Evolutionary conservation across 1,284 basidiomycete genomes (phyloP).

Genomic region (Apiotrichum laibachii): DNA sequence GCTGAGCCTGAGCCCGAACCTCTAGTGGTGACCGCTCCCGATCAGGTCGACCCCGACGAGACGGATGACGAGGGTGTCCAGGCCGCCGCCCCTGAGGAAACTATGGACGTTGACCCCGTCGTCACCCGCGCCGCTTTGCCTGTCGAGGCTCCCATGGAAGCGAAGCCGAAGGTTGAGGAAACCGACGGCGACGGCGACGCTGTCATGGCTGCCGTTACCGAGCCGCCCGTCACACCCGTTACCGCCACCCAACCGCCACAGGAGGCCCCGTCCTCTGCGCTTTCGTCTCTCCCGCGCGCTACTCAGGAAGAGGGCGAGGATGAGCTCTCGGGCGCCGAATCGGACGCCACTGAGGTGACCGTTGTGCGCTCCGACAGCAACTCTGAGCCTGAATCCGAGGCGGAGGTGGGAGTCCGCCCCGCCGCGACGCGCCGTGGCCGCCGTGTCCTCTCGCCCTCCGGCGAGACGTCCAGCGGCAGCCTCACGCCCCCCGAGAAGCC

Average conservation of each 20-base stretch:
- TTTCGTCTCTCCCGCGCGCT: constrained; percentile 16
- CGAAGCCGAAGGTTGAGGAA: not conserved
- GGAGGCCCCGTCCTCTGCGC: constrained; percentile 10
- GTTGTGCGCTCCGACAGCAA: constrained; percentile 28
- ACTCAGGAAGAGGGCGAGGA: constrained; percentile 17
- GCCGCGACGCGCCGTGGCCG: constrained; percentile 11
- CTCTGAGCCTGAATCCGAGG: constrained; percentile 15
- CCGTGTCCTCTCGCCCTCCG: constrained; percentile 14
- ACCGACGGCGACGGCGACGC: constrained; percentile 1
- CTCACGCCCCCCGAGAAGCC: not conserved
- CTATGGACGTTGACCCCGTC: constrained; percentile 7
- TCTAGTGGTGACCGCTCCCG: not conserved
- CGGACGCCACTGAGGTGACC: constrained; percentile 40
- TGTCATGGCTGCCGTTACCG: constrained; percentile 3
- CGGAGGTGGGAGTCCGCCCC: constrained; percentile 13
- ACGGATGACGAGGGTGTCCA: constrained; percentile 8
- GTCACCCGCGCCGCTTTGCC: not conserved
- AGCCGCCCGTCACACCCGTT: not conserved
- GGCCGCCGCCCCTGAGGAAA: not conserved
- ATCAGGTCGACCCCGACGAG: constrained; percentile 7
- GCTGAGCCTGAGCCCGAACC: constrained; percentile 3
- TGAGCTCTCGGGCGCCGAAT: constrained; percentile 27
- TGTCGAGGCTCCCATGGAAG: not conserved
- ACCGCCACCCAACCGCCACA: not conserved
- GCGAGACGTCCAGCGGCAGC: constrained; percentile 6